Percentiles rank a stretch among this genome's conserved stretches.
These are phyloP conservation scores for Ceratocystis lukuohia DNA, from an alignment of 2,329 filamentous ascomycete species.

Conservation along the genomic window DNA sequence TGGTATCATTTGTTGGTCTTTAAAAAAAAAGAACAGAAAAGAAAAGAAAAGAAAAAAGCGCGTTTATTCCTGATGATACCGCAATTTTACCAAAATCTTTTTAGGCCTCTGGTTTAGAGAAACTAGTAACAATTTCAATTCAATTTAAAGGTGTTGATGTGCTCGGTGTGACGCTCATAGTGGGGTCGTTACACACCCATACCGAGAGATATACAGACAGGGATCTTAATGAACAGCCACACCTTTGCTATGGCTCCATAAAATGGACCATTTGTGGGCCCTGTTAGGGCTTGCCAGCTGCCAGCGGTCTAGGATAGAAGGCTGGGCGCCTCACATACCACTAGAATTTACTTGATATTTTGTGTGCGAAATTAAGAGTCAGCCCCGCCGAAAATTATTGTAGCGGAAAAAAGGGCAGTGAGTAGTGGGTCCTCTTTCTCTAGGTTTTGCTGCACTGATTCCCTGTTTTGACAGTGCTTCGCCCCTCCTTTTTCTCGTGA, in stretches of 20 bases:
- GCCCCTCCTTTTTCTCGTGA: neutral
- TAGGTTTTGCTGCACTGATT: neutral
- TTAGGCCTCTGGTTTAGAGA: neutral
- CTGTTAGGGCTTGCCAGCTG: conserved; percentile 15
- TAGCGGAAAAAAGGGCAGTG: neutral
- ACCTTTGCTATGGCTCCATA: neutral
- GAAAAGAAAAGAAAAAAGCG: neutral
- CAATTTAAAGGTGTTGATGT: neutral
- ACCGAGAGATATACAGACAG: neutral
- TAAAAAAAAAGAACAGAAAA: neutral
- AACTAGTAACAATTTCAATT: too few relatives aligned
- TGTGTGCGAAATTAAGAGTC: conserved; percentile 16
- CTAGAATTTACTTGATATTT: conserved; percentile 8
- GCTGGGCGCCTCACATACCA: neutral
- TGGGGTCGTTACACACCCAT: neutral
- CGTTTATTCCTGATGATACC: neutral
- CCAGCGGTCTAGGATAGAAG: neutral
- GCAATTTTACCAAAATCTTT: neutral
- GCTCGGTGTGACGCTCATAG: conserved; percentile 8
- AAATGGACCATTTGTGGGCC: neutral
- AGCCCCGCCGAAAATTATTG: conserved; percentile 14
- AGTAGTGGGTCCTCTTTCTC: neutral
- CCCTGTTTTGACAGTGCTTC: neutral
- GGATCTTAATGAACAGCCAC: conserved; percentile 2
- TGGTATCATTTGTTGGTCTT: neutral